Conservation (phyloP, 805 yeast genomes). For the Myxozyma monticola region DNA sequence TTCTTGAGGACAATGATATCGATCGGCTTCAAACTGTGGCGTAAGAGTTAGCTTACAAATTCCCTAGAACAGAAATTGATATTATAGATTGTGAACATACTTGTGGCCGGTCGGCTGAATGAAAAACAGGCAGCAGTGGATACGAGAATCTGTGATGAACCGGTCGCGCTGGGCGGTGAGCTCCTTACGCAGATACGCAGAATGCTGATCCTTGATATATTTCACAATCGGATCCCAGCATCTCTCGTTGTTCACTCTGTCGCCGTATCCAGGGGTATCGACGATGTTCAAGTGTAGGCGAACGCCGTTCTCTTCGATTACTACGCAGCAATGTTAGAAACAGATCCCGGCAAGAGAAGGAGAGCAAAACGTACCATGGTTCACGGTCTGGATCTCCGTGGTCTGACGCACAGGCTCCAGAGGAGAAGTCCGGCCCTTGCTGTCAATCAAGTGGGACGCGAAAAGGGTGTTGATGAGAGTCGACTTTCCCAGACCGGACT, state of each 20-base stretch:
- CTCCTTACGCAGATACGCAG: conserved; percentile 85
- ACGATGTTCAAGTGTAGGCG: conserved; percentile 81
- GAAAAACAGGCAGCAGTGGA: conserved; percentile 89
- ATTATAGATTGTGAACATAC: conserved; percentile 6
- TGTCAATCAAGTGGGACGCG: conserved; percentile 71
- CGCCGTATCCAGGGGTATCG: conserved; percentile 98
- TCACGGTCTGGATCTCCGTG: conserved; percentile 34
- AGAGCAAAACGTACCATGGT: conserved; percentile 31
- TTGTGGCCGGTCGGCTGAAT: conserved; percentile 78
- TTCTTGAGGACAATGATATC: conserved; percentile 82
- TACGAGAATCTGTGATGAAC: conserved; percentile 79
- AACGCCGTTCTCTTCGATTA: conserved; percentile 81
- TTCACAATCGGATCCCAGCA: conserved; percentile 91
- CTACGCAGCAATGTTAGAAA: conserved; percentile 20
- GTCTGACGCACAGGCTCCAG: conserved; percentile 80
- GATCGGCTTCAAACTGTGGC: conserved; percentile 68
- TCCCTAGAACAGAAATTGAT: not conserved
- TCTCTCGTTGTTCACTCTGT: conserved; percentile 72
- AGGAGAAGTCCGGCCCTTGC: conserved; percentile 68
- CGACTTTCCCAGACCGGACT: conserved; percentile 91
- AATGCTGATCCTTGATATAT: conserved; percentile 83
- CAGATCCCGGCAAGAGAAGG: too few relatives aligned
- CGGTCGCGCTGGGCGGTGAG: conserved; percentile 76
- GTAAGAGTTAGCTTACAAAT: not conserved
- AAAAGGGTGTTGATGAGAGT: conserved; percentile 89